Conservation (phyloP, 1,284 basidiomycete species). For the Ganoderma leucocontextum region DNA sequence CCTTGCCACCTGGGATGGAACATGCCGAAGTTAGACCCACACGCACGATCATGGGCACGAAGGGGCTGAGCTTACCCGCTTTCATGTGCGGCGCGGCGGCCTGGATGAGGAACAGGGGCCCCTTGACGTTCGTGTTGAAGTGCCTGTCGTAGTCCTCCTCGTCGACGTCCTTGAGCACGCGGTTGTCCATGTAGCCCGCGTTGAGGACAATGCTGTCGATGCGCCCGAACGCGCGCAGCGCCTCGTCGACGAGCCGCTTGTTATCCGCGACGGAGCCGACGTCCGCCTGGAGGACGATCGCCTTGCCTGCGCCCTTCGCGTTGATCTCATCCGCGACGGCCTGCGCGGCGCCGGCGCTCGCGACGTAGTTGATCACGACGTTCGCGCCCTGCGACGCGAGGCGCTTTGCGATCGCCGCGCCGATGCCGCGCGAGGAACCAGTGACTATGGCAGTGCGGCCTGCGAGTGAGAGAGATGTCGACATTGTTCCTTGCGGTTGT, state of each 20-base stretch:
- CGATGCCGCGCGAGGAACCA: slow-evolving; percentile 66
- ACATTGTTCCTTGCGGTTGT: slow-evolving; percentile 13
- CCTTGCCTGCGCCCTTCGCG: slow-evolving; percentile 50
- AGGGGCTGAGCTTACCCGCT: slow-evolving; percentile 46
- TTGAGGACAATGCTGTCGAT: slow-evolving; percentile 67
- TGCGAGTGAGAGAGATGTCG: slow-evolving; percentile 31
- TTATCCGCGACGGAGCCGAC: slow-evolving; percentile 54
- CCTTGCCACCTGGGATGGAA: slow-evolving; percentile 49
- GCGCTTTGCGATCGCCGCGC: slow-evolving; percentile 59
- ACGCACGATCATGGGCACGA: neutral
- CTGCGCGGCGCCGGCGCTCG: slow-evolving; percentile 50
- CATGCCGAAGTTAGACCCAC: neutral
- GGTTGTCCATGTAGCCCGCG: slow-evolving; percentile 60
- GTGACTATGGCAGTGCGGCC: slow-evolving; percentile 64
- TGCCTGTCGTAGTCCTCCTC: slow-evolving; percentile 58
- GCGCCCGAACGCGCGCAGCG: slow-evolving; percentile 55
- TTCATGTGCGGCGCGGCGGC: slow-evolving; percentile 52
- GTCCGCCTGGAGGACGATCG: slow-evolving; percentile 61
- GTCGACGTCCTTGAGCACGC: slow-evolving; percentile 53
- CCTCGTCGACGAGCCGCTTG: slow-evolving; percentile 52
- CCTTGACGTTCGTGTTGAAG: slow-evolving; percentile 64
- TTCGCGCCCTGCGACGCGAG: slow-evolving; percentile 63
- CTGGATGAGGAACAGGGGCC: slow-evolving; percentile 63
- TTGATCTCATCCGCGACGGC: slow-evolving; percentile 55
- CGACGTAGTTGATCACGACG: slow-evolving; percentile 63